phyloP scores from a whole-genome alignment of 2,329 filamentous ascomycete species.

The Stagonosporopsis chrysanthemi region DNA sequence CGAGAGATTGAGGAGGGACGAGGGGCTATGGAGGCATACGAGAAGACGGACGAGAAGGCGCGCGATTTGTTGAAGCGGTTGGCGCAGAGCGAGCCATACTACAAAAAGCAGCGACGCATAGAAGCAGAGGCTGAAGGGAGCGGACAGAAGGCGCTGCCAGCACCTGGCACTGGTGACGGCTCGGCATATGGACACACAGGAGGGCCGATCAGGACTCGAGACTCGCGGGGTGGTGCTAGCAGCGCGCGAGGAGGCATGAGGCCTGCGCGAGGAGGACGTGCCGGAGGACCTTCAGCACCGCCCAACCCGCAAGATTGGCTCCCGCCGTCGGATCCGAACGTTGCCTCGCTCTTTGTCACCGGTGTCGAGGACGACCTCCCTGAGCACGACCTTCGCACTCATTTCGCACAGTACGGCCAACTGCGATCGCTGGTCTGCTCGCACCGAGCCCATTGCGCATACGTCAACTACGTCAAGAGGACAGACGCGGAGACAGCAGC shows the following conservation, averaged over 20 bases:
- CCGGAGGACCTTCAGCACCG: conserved; percentile 71
- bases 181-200: conserved; percentile 53
- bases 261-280: conserved; percentile 55
- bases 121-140: conserved; percentile 61
- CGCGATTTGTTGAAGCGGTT: conserved; percentile 83
- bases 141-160: conserved; percentile 54
- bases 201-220: conserved; percentile 81
- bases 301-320: conserved; percentile 85
- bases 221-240: conserved; percentile 52
- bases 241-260: conserved; percentile 48
- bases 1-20: conserved; percentile 92
- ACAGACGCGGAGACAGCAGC: conserved; percentile 87
- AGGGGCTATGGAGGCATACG: conserved; percentile 82
- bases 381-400: conserved; percentile 87
- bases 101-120: conserved; percentile 82
- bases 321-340: conserved; percentile 81
- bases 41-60: conserved; percentile 97
- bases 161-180: conserved; percentile 43
- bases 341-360: conserved; percentile 93
- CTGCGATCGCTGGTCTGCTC: conserved; percentile 94
- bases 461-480: conserved; percentile 90
- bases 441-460: conserved; percentile 96
- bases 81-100: conserved; percentile 93
- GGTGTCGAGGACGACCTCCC: conserved; percentile 96
- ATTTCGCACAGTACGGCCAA: conserved; percentile 88